These are phyloP conservation scores for Roridomyces roridus DNA, from an alignment of 768 basidiomycete species.

Conservation along the genomic window DNA sequence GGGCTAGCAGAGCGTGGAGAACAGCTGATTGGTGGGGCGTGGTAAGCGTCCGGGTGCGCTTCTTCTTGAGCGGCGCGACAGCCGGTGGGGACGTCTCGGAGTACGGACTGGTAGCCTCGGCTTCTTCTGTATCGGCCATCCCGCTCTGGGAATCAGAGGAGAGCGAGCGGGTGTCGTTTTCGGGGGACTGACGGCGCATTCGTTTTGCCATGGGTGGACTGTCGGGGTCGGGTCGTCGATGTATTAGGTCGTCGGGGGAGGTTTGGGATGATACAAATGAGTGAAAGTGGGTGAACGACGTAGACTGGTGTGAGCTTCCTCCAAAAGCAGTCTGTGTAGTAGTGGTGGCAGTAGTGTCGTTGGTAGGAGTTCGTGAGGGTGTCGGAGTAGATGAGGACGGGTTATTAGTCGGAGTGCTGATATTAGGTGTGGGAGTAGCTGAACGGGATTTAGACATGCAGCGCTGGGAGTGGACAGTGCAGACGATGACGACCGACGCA, in stretches of 20 bases:
- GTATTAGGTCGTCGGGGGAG: slow-evolving; percentile 28
- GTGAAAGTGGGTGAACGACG: slow-evolving; percentile 32
- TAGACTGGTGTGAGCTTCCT: slow-evolving; percentile 32
- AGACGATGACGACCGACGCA: slow-evolving; percentile 23
- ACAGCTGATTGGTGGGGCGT: slow-evolving; percentile 90
- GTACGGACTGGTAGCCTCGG: slow-evolving; percentile 48
- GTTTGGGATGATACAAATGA: slow-evolving; percentile 35
- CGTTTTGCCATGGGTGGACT: slow-evolving; percentile 51
- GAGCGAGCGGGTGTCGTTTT: slow-evolving; percentile 42
- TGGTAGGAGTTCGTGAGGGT: slow-evolving; percentile 49
- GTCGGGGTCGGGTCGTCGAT: slow-evolving; percentile 34
- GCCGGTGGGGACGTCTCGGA: slow-evolving; percentile 43
- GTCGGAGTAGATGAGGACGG: slow-evolving; percentile 39
- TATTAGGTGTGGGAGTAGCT: slow-evolving; percentile 51
- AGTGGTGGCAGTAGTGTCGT: slow-evolving; percentile 41
- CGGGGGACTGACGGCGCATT: slow-evolving; percentile 42
- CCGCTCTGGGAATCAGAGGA: slow-evolving; percentile 61
- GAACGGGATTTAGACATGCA: slow-evolving; percentile 60
- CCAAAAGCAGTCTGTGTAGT: slow-evolving; percentile 19
- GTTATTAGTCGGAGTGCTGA: slow-evolving; percentile 41
- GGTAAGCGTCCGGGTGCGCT: slow-evolving; percentile 82
- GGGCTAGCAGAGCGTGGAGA: slow-evolving; percentile 84
- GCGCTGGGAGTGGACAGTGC: slow-evolving; percentile 31
- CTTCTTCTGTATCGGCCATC: slow-evolving; percentile 66
- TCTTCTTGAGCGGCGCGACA: slow-evolving; percentile 70